Base-by-base conservation (phyloP, 352 stramenopile genomes). In the Globisporangium okanoganense region DNA sequence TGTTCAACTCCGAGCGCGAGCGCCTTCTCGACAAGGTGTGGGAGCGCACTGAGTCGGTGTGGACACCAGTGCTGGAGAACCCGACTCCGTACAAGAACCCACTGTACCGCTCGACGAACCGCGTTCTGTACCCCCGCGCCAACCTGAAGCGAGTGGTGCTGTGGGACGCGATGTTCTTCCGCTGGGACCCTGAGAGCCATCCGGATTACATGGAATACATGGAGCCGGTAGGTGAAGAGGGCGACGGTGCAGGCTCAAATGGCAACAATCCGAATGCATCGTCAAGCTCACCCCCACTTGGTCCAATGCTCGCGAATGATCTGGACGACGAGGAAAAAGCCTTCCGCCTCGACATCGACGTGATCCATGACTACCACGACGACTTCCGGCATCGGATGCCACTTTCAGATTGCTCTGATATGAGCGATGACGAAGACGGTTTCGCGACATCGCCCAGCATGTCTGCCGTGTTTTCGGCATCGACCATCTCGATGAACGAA, bases 121-220 rank as follows among this genome's bases (percentile, higher is more conserved):
- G 82, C 29, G 85, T 95, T 43, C 58, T 95, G 10, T 95, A 92
- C 56, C 85, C 85, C 12, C 82, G 85, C 13, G 85, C 83, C n/a
- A 95, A 95, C 66, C 60, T 93, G 33, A 95, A 95, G 68, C 83
- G 82, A 22, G 85, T 95, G 1, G 85, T 95, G 38, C 59, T 95
- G 20, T 95, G 85, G 85, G 83, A 93, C 51, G 82, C 79, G 10
- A 88, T 94, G 76, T 94, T 90, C 59, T 94, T 92, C 71, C 83
- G 85, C 1, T 94, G 84, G 83, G 85, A 52, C 14, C 45, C 45
- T 13, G 45, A 52, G 45, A 92, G 79, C 59, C 82, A 93, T 55
- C 85, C 85, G 1, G 85, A 92, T 45, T 94, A 94, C 67, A 91
- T 92, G 82, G 83, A 94, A 61, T 92, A 80, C 64, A 89, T 94